phyloP scores from a whole-genome alignment of 352 stramenopile genomes.

The Blastocystis sp. region DNA sequence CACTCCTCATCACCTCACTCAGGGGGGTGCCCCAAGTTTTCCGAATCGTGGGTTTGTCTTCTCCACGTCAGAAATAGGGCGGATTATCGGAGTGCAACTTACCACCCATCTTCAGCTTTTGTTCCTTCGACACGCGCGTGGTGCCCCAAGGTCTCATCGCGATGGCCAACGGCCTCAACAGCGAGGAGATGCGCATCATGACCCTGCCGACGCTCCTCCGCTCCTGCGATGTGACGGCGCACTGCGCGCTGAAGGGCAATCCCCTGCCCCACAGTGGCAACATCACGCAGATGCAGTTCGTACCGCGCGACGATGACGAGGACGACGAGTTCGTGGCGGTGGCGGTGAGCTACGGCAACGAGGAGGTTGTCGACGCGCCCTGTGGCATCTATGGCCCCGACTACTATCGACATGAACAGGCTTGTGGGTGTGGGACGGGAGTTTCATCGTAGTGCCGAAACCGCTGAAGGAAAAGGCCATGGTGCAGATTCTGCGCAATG shows the following conservation, averaged over 20 bases:
- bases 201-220: neutral
- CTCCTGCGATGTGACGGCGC: neutral
- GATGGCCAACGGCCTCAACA: neutral
- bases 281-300: slow-evolving; percentile 21
- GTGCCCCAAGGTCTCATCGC: neutral
- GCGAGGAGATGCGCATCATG: slow-evolving; percentile 16
- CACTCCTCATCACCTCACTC: slow-evolving; percentile 33
- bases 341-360: neutral
- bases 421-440: neutral
- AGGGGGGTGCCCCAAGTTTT: slow-evolving; percentile 7
- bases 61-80: neutral
- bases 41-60: neutral
- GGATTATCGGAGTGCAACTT: slow-evolving; percentile 1
- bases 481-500: slow-evolving; percentile 31
- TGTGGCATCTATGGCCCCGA: neutral
- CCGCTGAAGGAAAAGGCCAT: neutral
- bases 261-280: neutral
- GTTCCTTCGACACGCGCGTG: slow-evolving; percentile 1
- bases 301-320: neutral
- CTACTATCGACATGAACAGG: slow-evolving; percentile 36
- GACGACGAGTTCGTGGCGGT: slow-evolving; percentile 29
- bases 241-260: neutral
- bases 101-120: slow-evolving; percentile 1
- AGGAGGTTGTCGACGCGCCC: neutral
- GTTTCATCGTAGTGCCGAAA: slow-evolving; percentile 15